Conservation (phyloP, 2,329 filamentous ascomycete genomes). For the Aspergillus sclerotialis region DNA sequence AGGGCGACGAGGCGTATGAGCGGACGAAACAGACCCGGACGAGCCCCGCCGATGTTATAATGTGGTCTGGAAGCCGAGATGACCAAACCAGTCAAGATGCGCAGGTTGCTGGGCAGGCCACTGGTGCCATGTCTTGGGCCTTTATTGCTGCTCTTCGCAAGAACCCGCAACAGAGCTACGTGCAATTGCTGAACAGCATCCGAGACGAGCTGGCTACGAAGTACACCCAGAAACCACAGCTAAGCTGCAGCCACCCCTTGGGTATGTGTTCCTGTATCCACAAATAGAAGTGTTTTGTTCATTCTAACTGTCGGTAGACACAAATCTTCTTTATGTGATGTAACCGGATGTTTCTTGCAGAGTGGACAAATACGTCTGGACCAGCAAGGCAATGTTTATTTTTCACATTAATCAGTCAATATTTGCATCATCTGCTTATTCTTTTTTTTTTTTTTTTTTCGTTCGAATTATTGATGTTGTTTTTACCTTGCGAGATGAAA, state of each 20-base stretch:
- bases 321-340: slow-evolving; percentile 62
- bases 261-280: slow-evolving; percentile 52
- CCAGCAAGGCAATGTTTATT: background rate
- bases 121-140: slow-evolving; percentile 96
- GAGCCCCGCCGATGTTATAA: slow-evolving; percentile 88
- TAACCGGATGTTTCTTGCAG: too few species aligned
- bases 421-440: background rate
- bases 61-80: slow-evolving; percentile 97
- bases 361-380: too few species aligned
- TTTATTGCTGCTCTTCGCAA: slow-evolving; percentile 88
- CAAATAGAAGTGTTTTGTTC: background rate
- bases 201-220: slow-evolving; percentile 79
- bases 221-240: slow-evolving; percentile 90
- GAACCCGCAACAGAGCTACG: slow-evolving; percentile 92
- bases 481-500: too few species aligned
- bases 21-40: slow-evolving; percentile 83
- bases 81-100: slow-evolving; percentile 92
- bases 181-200: slow-evolving; percentile 90
- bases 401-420: background rate
- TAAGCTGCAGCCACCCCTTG: slow-evolving; percentile 91
- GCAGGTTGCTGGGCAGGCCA: slow-evolving; percentile 78
- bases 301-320: slow-evolving; percentile 41
- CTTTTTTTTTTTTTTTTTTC: background rate
- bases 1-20: slow-evolving; percentile 70
- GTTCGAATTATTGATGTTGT: background rate